phyloP scores from a whole-genome alignment of 495 filamentous ascomycete genomes.

The Poronia punctata region DNA sequence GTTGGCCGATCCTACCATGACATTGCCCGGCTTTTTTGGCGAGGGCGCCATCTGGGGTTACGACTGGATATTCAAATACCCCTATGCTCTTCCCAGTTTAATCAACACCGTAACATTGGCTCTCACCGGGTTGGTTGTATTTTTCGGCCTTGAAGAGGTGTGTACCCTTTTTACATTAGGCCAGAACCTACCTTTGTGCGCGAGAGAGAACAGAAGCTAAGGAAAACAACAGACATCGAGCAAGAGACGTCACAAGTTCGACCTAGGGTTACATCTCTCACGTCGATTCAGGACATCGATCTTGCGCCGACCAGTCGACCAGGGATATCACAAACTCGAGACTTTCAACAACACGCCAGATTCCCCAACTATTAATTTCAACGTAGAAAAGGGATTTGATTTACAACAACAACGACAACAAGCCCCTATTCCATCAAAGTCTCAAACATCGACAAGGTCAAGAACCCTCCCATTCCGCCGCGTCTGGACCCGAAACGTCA shows the following conservation, averaged over 20 bases:
- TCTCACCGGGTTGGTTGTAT: slow-evolving; percentile 41
- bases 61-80: slow-evolving; percentile 53
- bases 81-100: slow-evolving; percentile 63
- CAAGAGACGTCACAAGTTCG: slow-evolving; percentile 30
- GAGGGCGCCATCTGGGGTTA: slow-evolving; percentile 36
- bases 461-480: slow-evolving; percentile 57
- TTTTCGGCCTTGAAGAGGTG: slow-evolving; percentile 59
- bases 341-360: slow-evolving; percentile 12
- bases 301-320: slow-evolving; percentile 2
- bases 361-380: slow-evolving; percentile 6
- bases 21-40: slow-evolving; percentile 55
- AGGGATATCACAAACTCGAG: slow-evolving; percentile 18
- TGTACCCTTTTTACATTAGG: neutral
- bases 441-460: no score
- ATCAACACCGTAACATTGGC: slow-evolving; percentile 53
- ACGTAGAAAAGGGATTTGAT: slow-evolving; percentile 3
- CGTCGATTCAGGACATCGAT: slow-evolving; percentile 10
- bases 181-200: neutral
- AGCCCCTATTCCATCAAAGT: no score
- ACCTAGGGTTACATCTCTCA: slow-evolving; percentile 32
- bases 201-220: slow-evolving; percentile 5
- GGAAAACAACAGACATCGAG: slow-evolving; percentile 33
- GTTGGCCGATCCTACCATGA: slow-evolving; percentile 56
- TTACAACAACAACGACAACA: neutral
- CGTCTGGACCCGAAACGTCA: slow-evolving; percentile 75